phyloP scores from a whole-genome alignment of 2,329 filamentous ascomycete species.

The Colletotrichum caudatum region DNA sequence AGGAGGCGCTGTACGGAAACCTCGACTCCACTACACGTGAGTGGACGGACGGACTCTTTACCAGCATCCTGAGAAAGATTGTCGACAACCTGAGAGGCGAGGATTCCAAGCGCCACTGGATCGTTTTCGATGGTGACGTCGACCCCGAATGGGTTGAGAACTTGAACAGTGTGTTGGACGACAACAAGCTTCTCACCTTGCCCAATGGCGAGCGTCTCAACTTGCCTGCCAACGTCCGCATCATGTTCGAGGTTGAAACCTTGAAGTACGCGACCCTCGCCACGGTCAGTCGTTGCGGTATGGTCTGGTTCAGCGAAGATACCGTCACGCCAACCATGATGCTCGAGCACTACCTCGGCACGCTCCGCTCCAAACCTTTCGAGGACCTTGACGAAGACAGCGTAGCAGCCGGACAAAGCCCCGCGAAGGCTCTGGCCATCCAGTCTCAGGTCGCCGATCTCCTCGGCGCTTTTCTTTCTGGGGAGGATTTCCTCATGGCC shows the following conservation, averaged over 20 bases:
- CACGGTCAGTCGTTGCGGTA: conserved; percentile 99
- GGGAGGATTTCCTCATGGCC: conserved; percentile 83
- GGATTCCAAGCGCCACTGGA: conserved; percentile 97
- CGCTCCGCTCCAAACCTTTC: conserved; percentile 84
- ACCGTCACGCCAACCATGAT: conserved; percentile 95
- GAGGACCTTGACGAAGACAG: conserved; percentile 97
- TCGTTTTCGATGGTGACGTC: conserved; percentile 98
- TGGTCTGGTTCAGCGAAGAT: conserved; percentile 99
- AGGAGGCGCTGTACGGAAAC: conserved; percentile 95
- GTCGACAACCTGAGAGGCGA: conserved; percentile 98
- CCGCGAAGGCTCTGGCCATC: conserved; percentile 81
- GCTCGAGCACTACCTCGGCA: conserved; percentile 89
- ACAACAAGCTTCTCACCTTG: conserved; percentile 97
- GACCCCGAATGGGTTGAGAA: conserved; percentile 99
- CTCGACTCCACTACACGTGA: conserved; percentile 97
- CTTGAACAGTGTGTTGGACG: conserved; percentile 98
- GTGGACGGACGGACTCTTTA: conserved; percentile 99
- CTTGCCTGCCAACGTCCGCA: conserved; percentile 91
- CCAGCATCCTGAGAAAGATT: conserved; percentile 96
- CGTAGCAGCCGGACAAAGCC: conserved; percentile 78
- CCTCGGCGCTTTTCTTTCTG: conserved; percentile 79
- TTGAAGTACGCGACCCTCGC: conserved; percentile 97
- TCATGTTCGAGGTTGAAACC: conserved; percentile 99
- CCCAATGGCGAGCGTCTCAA: conserved; percentile 98
- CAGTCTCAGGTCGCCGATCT: conserved; percentile 85